phyloP scores from a whole-genome alignment of 495 filamentous ascomycete genomes.

The Amphirosellinia nigrospora region DNA sequence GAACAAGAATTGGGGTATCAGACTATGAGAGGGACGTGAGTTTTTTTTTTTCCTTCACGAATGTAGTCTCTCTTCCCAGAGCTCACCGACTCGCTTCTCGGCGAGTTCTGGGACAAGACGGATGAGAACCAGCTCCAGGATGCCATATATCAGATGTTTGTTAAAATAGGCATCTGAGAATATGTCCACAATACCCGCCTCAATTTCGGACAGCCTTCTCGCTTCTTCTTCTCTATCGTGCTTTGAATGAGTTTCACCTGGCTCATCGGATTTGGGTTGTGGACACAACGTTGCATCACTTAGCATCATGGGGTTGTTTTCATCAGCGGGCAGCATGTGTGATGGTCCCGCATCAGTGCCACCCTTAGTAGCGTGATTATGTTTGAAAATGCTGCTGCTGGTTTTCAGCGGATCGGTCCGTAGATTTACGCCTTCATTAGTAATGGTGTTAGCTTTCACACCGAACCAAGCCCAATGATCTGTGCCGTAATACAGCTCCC shows the following conservation, averaged over 20 bases:
- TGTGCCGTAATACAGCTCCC: constrained; percentile 58
- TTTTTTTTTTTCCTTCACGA: constrained; percentile 29
- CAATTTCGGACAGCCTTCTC: constrained; percentile 53
- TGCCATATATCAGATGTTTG: constrained; percentile 80
- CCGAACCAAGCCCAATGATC: constrained; percentile 36
- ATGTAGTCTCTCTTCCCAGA: constrained; percentile 74
- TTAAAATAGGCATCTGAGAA: constrained; percentile 86
- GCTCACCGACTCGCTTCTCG: constrained; percentile 71
- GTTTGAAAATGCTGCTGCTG: constrained; percentile 25
- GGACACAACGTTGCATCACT: constrained; percentile 47
- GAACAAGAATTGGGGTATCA: background rate
- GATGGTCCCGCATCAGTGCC: constrained; percentile 38
- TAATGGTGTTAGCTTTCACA: constrained; percentile 28
- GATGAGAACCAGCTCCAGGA: constrained; percentile 78
- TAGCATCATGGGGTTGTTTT: constrained; percentile 44
- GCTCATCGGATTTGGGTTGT: background rate
- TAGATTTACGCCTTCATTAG: constrained; percentile 33
- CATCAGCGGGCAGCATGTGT: constrained; percentile 39
- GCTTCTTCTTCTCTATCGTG: constrained; percentile 44
- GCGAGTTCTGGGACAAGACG: constrained; percentile 83
- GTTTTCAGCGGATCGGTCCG: constrained; percentile 39
- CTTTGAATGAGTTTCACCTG: constrained; percentile 40
- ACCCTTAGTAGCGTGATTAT: constrained; percentile 35
- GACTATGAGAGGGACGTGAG: background rate
- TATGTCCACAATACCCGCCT: constrained; percentile 66